Evolutionary conservation across 768 basidiomycete genomes (phyloP), one percentile per base, ranked within the genome.

Genomic region (Steccherinum ochraceum): DNA sequence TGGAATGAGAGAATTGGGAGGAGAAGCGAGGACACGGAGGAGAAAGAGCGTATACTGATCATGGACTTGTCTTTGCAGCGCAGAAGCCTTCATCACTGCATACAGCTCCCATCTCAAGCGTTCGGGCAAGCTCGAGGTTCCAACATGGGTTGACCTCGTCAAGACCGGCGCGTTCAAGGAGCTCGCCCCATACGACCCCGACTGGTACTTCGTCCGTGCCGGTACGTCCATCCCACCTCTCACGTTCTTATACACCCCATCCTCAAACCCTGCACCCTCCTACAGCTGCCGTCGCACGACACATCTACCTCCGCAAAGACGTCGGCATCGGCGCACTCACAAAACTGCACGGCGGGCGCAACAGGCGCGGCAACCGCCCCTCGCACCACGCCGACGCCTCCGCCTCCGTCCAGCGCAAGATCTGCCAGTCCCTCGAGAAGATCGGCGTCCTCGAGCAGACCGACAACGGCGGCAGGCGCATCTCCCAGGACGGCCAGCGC

Each of bases 151-250:
- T 55, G 95, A 96, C 71, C 75, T 97, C 62, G 96, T 99, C 69
- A 99, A 99, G 80, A 99, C 96, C 55, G 95, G 91, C 68, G 76
- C 88, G 53, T 93, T 78, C 81, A 98, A 98, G 73, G 96, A 99
- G 75, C 90, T 96, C 54, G 95, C 94, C 49, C 96, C 96, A 49
- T 97, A 97, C 75, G 93, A 98, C 73, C 89, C 92, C 40, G 96
- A 99, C 72, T 99, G 96, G 96, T 99, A 84, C 81, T 99, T 98
- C 75, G 79, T 95, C 69, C 92, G 96, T 64, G 90, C 95, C 73
- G 94, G 94, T 96, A 65, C 68, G 84, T 40, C 35, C 42, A 18
- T 30, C 27, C 30, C 16, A 4, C 18, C 30, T 16, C 35, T 41
- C 30, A 35, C 16, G 7, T 35, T 7, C 30, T 16, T 18, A 11